These are phyloP conservation scores for Didymella sp. DNA, from an alignment of 2,329 filamentous ascomycete species.

Conservation along the genomic window DNA sequence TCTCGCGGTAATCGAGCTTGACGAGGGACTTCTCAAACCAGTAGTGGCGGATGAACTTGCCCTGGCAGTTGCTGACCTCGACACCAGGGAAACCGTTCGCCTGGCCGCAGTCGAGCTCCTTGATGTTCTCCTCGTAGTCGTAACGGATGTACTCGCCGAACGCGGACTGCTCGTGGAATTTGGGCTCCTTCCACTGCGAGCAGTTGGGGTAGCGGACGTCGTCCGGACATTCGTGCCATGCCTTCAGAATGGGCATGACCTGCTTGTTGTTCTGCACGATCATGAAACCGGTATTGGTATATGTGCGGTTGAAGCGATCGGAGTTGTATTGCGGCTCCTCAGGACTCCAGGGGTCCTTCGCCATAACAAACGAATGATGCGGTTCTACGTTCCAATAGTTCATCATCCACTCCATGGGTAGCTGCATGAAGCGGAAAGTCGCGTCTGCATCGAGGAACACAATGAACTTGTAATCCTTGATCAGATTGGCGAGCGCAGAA, in stretches of 20 bases:
- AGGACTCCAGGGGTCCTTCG: constrained; percentile 52
- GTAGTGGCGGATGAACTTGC: constrained; percentile 48
- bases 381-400: constrained; percentile 58
- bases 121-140: constrained; percentile 48
- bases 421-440: constrained; percentile 54
- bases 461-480: constrained; percentile 53
- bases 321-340: constrained; percentile 49
- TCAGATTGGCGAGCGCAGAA: constrained; percentile 46
- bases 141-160: constrained; percentile 51
- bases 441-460: constrained; percentile 60
- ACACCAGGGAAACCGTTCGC: constrained; percentile 50
- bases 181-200: constrained; percentile 49
- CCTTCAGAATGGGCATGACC: constrained; percentile 58
- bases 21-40: constrained; percentile 48
- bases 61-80: constrained; percentile 45
- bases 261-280: constrained; percentile 60
- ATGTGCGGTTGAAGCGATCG: constrained; percentile 52
- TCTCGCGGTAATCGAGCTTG: constrained; percentile 45
- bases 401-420: constrained; percentile 60
- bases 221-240: constrained; percentile 55
- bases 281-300: constrained; percentile 63
- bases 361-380: constrained; percentile 55
- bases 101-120: constrained; percentile 49
- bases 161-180: constrained; percentile 51
- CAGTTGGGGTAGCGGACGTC: constrained; percentile 46